A percentile compares a stretch with the other conserved stretches of the same genome.
These are phyloP conservation scores for Escovopsis sp. DNA, from an alignment of 2,329 filamentous ascomycete species.

Conservation along the genomic window DNA sequence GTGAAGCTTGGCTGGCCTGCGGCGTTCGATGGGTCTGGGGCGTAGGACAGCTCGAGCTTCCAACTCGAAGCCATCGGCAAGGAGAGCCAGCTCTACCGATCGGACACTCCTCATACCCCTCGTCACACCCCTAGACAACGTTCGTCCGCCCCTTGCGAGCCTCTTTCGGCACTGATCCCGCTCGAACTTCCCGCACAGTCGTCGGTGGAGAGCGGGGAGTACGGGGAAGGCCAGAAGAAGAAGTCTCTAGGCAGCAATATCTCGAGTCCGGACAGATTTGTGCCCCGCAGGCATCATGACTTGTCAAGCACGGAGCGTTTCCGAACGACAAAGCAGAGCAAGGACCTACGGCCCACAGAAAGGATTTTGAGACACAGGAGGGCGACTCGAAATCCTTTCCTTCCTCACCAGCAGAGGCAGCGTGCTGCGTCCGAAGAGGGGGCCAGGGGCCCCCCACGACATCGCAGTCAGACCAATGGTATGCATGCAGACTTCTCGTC, in stretches of 20 bases:
- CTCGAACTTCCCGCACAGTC: background rate
- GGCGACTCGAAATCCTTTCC: constrained; percentile 27
- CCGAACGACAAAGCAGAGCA: constrained; percentile 26
- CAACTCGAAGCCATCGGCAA: background rate
- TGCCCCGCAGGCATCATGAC: constrained; percentile 25
- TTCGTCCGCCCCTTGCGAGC: background rate
- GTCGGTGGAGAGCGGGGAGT: background rate
- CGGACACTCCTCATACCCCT: background rate
- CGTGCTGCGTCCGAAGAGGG: background rate
- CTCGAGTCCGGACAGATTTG: constrained; percentile 31
- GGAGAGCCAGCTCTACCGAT: background rate
- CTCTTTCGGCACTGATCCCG: constrained; percentile 2
- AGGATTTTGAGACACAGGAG: constrained; percentile 27
- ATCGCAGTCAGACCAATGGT: background rate
- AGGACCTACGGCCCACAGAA: constrained; percentile 28
- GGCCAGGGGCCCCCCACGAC: background rate
- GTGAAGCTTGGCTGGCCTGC: background rate
- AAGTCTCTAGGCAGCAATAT: constrained; percentile 3
- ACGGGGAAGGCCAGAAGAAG: background rate
- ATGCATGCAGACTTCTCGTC: background rate
- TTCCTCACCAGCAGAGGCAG: constrained; percentile 12
- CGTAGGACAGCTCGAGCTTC: constrained; percentile 1
- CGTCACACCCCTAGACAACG: background rate
- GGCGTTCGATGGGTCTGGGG: constrained; percentile 4
- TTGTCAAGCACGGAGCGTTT: constrained; percentile 28